Evolutionary conservation across 345 rosid species (phyloP).

Genomic region (Gynandropsis gynandra): DNA sequence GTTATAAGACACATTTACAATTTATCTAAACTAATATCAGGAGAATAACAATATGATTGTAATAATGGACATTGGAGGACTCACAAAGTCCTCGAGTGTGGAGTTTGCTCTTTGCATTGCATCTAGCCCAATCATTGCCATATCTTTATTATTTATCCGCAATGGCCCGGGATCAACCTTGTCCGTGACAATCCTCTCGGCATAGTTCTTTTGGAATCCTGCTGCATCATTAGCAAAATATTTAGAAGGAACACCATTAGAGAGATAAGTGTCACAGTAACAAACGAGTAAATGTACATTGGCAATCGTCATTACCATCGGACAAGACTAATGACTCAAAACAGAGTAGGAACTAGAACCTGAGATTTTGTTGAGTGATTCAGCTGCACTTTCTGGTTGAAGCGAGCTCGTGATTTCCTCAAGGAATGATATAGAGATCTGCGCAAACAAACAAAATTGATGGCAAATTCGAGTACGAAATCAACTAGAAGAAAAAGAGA

Average conservation of each 20-base stretch:
- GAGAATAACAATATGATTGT: constrained; percentile 2
- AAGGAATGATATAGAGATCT: constrained; percentile 46
- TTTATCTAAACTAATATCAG: background rate
- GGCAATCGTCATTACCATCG: background rate
- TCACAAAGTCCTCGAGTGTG: constrained; percentile 85
- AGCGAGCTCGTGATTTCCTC: constrained; percentile 42
- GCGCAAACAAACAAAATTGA: background rate
- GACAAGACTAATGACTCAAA: background rate
- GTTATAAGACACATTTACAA: background rate
- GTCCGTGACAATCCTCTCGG: constrained; percentile 15
- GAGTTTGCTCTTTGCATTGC: constrained; percentile 89
- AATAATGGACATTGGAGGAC: constrained; percentile 19
- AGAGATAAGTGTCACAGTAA: background rate
- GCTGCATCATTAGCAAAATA: background rate
- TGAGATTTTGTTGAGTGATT: constrained; percentile 12
- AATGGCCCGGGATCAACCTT: constrained; percentile 6
- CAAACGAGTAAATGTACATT: constrained; percentile 3
- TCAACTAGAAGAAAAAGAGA: background rate
- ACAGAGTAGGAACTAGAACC: constrained; percentile 22
- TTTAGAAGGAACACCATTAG: background rate
- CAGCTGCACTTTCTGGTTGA: constrained; percentile 13
- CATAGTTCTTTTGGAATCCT: constrained; percentile 20
- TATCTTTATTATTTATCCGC: constrained; percentile 18
- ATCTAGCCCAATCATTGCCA: constrained; percentile 57
- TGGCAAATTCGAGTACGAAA: background rate